Evolutionary conservation across 257 asterid genomes (phyloP), one percentile per base, ranked within the genome.

Genomic region (Solanum ahanhuiri): DNA sequence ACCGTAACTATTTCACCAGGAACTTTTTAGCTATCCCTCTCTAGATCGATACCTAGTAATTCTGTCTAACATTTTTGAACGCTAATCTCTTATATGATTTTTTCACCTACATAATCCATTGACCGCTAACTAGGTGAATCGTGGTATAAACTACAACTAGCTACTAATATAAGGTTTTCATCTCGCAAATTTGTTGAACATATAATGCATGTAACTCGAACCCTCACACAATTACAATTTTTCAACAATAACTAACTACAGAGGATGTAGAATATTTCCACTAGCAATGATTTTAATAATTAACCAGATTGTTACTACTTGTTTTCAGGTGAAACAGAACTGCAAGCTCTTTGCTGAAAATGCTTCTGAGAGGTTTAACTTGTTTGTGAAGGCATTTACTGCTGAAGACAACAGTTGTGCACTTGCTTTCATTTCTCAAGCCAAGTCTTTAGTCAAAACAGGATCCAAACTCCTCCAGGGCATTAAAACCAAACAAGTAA

Each of bases 401-500:
- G 94, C 96, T 8, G 92, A 93, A 87, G 96, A 94, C 87, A 91
- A 86, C 84, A 58, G 79, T 37, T 70, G 88, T 84, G 88, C 94
- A n/a, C 89, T 86, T 87, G 91, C 91, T 48, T 83, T 90, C 23
- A 87, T 96, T 35, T 92, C 91, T 72, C 97, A 94, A 87, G 94
- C 96, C 83, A 93, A 93, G 85, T 87, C 90, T 31, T 79, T 95
- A 76, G 89, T 91, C 64, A 79, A 64, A 43, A 41, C 92, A 25
- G 96, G 90, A 88, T 84, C 88, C 77, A 95, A 94, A 86, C 88
- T 93, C 87, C 92, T 95, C 72, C 88, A 89, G 30, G 82, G 86
- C 85, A 94, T 96, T 17, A 91, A 89, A 87, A 89, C 97, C 48
- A 95, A 95, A 81, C 98, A 93, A 90, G 98, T 94, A 92, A 82